Percentiles rank a stretch among this genome's conserved stretches.
Conservation (phyloP, 1,284 basidiomycete genomes). For the Heterobasidion occidentale region DNA sequence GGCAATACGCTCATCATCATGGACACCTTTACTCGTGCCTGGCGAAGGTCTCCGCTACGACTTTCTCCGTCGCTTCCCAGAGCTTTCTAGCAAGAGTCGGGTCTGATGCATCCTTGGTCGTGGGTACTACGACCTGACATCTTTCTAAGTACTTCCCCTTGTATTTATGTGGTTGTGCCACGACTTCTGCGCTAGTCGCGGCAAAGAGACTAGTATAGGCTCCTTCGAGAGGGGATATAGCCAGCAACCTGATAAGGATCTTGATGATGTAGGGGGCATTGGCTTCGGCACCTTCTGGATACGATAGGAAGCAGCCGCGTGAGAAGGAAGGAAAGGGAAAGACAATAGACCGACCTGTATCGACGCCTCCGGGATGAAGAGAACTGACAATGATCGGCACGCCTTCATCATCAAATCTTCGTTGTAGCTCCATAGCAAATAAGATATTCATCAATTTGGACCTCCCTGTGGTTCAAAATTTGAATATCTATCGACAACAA, state of each 20-base stretch:
- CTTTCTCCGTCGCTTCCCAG: slow-evolving; percentile 33
- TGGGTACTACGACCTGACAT: slow-evolving; percentile 18
- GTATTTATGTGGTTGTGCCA: slow-evolving; percentile 29
- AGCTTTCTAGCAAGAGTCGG: slow-evolving; percentile 33
- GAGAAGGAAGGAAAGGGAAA: background rate
- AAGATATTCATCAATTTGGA: slow-evolving; percentile 25
- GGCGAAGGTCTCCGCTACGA: slow-evolving; percentile 15
- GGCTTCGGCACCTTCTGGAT: background rate
- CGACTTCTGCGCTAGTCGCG: slow-evolving; percentile 32
- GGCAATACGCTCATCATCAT: background rate
- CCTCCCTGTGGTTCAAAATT: slow-evolving; percentile 14
- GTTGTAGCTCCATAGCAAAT: slow-evolving; percentile 21
- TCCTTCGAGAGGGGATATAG: slow-evolving; percentile 30
- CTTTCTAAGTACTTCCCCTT: slow-evolving; percentile 37
- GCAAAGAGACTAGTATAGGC: slow-evolving; percentile 37
- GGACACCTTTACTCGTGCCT: background rate
- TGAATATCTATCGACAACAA: background rate
- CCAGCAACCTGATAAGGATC: slow-evolving; percentile 17
- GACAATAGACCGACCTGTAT: background rate
- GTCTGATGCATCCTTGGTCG: slow-evolving; percentile 21
- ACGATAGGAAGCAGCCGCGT: background rate
- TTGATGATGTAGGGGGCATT: slow-evolving; percentile 14
- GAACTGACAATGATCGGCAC: slow-evolving; percentile 20
- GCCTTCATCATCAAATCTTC: slow-evolving; percentile 17
- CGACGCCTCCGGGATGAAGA: background rate